phyloP scores from a whole-genome alignment of 2,329 filamentous ascomycete genomes.

The Fonsecaea monophora region DNA sequence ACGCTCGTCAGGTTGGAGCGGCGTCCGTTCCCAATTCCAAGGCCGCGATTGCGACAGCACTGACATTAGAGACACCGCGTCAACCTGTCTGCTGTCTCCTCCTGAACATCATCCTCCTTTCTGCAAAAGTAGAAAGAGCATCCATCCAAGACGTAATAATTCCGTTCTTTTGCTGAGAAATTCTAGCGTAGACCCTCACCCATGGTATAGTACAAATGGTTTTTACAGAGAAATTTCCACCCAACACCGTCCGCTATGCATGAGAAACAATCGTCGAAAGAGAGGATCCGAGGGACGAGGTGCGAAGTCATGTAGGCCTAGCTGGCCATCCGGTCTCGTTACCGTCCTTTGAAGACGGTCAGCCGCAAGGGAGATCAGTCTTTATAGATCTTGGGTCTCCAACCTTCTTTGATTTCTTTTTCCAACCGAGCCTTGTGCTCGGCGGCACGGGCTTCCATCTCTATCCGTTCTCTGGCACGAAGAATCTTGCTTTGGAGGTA shows the following conservation, averaged over 20 bases:
- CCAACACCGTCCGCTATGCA: slow-evolving; percentile 40
- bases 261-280: slow-evolving; percentile 19
- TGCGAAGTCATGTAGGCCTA: background rate
- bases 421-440: slow-evolving; percentile 75
- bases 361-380: slow-evolving; percentile 63
- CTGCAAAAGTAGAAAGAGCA: slow-evolving; percentile 1
- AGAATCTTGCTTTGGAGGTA: slow-evolving; percentile 98
- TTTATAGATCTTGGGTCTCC: slow-evolving; percentile 95
- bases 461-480: slow-evolving; percentile 87
- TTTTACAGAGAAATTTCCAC: slow-evolving; percentile 5
- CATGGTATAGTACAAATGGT: slow-evolving; percentile 31
- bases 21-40: background rate
- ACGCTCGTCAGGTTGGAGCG: slow-evolving; percentile 1
- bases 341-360: slow-evolving; percentile 39
- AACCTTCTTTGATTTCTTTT: slow-evolving; percentile 80
- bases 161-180: slow-evolving; percentile 14
- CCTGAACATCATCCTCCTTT: background rate
- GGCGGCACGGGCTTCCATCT: slow-evolving; percentile 78
- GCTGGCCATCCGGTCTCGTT: slow-evolving; percentile 26
- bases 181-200: background rate
- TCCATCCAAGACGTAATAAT: slow-evolving; percentile 9
- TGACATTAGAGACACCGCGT: background rate
- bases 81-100: background rate
- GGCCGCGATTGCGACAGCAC: background rate
- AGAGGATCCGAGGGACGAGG: slow-evolving; percentile 13